A percentile compares a stretch with the other conserved stretches of the same genome.
Evolutionary conservation across 163 green algal genomes (phyloP).

Genomic region (Scenedesmus sp.): DNA sequence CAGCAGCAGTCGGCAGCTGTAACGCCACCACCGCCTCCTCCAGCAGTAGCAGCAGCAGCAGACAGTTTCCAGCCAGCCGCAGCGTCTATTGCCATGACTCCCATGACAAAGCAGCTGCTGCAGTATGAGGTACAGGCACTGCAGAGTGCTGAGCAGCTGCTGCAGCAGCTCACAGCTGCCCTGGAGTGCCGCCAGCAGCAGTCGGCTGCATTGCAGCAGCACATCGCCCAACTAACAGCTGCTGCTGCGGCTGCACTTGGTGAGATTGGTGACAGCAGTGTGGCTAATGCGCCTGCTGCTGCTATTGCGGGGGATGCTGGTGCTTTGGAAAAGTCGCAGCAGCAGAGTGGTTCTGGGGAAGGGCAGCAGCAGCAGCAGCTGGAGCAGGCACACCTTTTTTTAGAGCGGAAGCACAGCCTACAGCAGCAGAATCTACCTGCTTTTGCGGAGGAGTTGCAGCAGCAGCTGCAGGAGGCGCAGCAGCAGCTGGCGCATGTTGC

Average conservation of each 20-base stretch:
- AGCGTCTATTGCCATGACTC: neutral
- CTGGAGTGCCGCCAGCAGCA: neutral
- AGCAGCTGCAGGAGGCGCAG: conserved; percentile 6
- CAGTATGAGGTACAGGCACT: neutral
- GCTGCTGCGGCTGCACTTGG: neutral
- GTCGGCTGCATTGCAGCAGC: neutral
- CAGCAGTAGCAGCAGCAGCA: neutral
- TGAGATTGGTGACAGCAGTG: neutral
- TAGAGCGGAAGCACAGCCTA: neutral
- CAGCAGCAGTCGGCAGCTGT: neutral
- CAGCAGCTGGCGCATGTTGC: conserved; percentile 6
- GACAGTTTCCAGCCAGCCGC: neutral
- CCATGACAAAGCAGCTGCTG: neutral
- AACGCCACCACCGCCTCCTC: neutral
- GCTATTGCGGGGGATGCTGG: neutral
- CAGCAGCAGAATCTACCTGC: neutral
- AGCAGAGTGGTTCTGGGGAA: neutral
- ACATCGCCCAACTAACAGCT: neutral
- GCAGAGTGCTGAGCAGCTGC: neutral
- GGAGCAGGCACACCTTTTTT: neutral
- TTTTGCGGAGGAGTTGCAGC: conserved; percentile 5
- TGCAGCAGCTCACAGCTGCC: neutral
- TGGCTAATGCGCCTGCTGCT: neutral
- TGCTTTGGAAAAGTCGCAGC: neutral
- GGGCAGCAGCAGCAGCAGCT: neutral